Base-by-base conservation (phyloP, 129 eudicot species). In the Erigeron canadensis region DNA sequence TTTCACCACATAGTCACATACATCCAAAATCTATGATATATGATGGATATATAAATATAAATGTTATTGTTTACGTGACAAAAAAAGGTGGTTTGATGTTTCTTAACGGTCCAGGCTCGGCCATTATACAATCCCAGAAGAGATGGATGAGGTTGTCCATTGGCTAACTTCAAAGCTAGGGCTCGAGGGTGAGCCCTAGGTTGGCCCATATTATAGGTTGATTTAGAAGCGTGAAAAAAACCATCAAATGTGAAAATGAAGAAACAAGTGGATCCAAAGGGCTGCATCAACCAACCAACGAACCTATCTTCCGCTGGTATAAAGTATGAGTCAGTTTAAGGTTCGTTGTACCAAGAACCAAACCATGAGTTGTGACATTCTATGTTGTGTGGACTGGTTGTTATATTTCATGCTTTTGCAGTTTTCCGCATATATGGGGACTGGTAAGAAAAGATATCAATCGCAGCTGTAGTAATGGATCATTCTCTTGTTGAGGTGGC, bases 131-230 rank as follows among this genome's bases (percentile, higher is more conserved):
- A 82, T 73, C 70, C 98, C 88, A 12, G 88, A 92, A 75, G 95
- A 92, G 80, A 81, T 86, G 84, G 88, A 80, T 16, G 95, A 77
- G 51, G 79, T 89, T 57, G 80, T 91, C 57, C 74, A 75, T 15
- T 92, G 98, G 98, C 84, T 92, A 62, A 85, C 80, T 57, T 81
- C 95, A 76, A 83, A 75, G 59, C 74, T 89, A 65, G 85, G 84
- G 37, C 87, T 89, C 23, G 85, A 83, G 64, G 84, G 82, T 16
- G 43, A 67, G 62, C 55, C 72, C 10, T 51, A 15, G 70, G 8
- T 47, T n/a, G 38, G n/a, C 66, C 11, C 39, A 22, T 22, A 41
- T 10, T 21, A 47, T 37, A 17, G 11, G 66, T 34, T 61, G 66
- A 61, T 60, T 60, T 18, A 10, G 40, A 72, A 44, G 38, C 21